These are phyloP conservation scores for Cantharellus cinnabarinus DNA, from an alignment of 768 basidiomycete species.

Conservation along the genomic window DNA sequence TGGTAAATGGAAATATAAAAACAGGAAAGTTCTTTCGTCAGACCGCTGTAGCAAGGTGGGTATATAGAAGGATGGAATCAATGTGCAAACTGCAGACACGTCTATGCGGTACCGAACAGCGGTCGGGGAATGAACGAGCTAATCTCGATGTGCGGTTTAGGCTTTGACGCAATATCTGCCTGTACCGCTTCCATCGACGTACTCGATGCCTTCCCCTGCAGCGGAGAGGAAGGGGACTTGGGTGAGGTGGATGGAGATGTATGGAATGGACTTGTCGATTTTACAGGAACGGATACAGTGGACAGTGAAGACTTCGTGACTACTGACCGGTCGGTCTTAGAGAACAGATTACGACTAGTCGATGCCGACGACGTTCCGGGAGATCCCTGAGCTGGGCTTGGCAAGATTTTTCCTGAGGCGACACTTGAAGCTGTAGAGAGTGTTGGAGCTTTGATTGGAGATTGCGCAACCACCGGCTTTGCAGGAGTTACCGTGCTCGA, in stretches of 20 bases:
- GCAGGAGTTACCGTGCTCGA: constrained; percentile 1
- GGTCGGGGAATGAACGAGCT: constrained; percentile 43
- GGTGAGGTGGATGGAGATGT: constrained; percentile 12
- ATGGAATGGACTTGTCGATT: constrained; percentile 4
- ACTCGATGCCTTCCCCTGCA: not conserved
- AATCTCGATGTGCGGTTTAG: constrained; percentile 9
- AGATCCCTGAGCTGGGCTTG: too few relatives aligned
- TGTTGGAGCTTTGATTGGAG: not conserved
- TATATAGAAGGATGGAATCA: not conserved
- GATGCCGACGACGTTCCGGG: not conserved
- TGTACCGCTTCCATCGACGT: constrained; percentile 11
- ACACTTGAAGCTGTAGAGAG: constrained; percentile 1
- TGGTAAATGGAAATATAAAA: not conserved
- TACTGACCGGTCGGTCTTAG: constrained; percentile 44
- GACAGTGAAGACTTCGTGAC: constrained; percentile 20
- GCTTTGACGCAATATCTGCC: constrained; percentile 18
- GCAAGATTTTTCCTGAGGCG: not conserved
- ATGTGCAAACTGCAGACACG: not conserved
- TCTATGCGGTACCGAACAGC: constrained; percentile 46
- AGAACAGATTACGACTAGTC: constrained; percentile 18
- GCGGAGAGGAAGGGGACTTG: constrained; percentile 10
- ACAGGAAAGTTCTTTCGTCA: not conserved
- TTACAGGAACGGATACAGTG: constrained; percentile 10
- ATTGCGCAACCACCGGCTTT: not conserved
- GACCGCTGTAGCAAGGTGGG: not conserved